Conservation (phyloP, 495 filamentous ascomycete species). For the Letharia columbiana region DNA sequence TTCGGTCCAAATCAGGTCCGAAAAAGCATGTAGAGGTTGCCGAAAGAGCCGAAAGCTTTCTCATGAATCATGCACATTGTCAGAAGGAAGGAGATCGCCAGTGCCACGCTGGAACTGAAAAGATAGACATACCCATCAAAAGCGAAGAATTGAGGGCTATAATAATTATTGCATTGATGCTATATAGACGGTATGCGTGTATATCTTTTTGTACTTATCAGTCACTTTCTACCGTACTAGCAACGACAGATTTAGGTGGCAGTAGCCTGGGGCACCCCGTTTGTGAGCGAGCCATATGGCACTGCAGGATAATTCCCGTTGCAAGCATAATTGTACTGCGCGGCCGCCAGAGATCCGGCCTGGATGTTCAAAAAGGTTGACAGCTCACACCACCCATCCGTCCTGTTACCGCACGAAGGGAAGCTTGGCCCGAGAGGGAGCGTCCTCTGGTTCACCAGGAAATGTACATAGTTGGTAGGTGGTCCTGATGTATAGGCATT, state of each 20-base stretch:
- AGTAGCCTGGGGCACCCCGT: conserved; percentile 32
- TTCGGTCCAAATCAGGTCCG: no score
- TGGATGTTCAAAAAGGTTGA: conserved; percentile 45
- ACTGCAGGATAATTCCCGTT: conserved; percentile 38
- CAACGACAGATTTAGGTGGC: not conserved
- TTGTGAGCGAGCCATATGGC: conserved; percentile 36
- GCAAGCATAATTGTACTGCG: conserved; percentile 47
- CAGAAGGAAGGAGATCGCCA: not conserved
- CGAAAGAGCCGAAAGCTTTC: not conserved
- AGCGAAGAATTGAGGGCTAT: not conserved
- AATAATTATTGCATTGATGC: not conserved
- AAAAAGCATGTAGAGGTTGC: no score
- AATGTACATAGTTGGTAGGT: conserved; percentile 52
- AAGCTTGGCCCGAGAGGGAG: conserved; percentile 50
- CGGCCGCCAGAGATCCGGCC: conserved; percentile 36
- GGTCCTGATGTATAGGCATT: conserved; percentile 28
- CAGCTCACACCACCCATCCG: conserved; percentile 61
- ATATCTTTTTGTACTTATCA: not conserved
- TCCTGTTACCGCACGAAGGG: conserved; percentile 45
- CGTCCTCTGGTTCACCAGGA: conserved; percentile 56
- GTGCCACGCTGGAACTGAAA: not conserved
- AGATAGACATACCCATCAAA: not conserved
- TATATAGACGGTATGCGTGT: not conserved
- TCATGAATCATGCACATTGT: no score
- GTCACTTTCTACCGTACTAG: not conserved